phyloP scores from a whole-genome alignment of 1,284 basidiomycete genomes.

The Coriolopsis trogii region DNA sequence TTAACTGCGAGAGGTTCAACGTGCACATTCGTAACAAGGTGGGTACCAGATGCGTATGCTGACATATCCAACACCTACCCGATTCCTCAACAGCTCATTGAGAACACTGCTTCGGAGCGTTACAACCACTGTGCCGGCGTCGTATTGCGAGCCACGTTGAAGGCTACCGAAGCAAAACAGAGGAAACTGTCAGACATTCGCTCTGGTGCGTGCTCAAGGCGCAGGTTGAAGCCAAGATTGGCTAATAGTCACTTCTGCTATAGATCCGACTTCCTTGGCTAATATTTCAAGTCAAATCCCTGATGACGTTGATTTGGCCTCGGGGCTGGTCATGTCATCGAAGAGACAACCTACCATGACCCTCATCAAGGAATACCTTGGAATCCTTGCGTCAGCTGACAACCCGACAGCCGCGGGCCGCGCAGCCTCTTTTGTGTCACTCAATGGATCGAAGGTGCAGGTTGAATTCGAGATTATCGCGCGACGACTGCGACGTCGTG shows the following conservation, averaged over 20 bases:
- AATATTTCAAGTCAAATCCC: constrained; percentile 63
- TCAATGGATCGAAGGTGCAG: constrained; percentile 71
- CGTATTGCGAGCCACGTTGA: constrained; percentile 73
- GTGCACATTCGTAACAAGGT: constrained; percentile 89
- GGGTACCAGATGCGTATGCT: constrained; percentile 21
- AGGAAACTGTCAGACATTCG: constrained; percentile 59
- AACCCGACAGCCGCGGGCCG: constrained; percentile 75
- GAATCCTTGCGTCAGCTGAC: constrained; percentile 76
- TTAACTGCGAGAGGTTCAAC: constrained; percentile 90
- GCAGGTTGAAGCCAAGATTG: too few relatives aligned
- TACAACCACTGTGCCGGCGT: constrained; percentile 76
- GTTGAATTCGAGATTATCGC: constrained; percentile 85
- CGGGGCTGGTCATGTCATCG: constrained; percentile 55
- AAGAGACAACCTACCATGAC: constrained; percentile 61
- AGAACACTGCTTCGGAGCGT: constrained; percentile 72
- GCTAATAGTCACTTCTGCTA: too few relatives aligned
- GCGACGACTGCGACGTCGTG: constrained; percentile 67
- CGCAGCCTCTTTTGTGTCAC: constrained; percentile 68
- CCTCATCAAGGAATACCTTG: constrained; percentile 76
- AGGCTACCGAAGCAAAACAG: constrained; percentile 69
- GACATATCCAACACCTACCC: background rate
- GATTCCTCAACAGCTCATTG: constrained; percentile 64
- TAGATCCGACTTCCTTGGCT: constrained; percentile 66
- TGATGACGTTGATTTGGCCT: constrained; percentile 58
- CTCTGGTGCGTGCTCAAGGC: too few relatives aligned